Evolutionary conservation across 2,329 filamentous ascomycete species (phyloP).

Genomic region (Cladophialophora exuberans): DNA sequence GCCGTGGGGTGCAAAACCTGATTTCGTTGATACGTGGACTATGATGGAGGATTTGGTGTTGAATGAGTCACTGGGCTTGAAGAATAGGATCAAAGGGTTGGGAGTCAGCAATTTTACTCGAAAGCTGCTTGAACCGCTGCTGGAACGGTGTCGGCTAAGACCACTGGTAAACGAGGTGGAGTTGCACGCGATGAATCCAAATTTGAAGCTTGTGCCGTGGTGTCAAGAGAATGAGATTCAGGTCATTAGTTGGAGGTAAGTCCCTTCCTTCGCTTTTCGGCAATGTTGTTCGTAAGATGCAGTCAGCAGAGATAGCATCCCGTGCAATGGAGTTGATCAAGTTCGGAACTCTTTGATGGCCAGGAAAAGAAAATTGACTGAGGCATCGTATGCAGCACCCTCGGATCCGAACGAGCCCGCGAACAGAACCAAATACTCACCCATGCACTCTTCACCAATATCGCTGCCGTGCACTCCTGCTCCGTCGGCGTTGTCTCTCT

Average conservation of each 20-base stretch:
- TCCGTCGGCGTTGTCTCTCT: slow-evolving; percentile 40
- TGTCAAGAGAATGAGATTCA: slow-evolving; percentile 40
- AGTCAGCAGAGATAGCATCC: not conserved
- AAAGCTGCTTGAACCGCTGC: slow-evolving; percentile 37
- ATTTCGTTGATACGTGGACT: slow-evolving; percentile 36
- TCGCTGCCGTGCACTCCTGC: slow-evolving; percentile 33
- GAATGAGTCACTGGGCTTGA: slow-evolving; percentile 10
- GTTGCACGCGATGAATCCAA: slow-evolving; percentile 40
- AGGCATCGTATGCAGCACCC: not conserved
- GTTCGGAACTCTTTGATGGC: not conserved
- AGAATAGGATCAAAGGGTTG: slow-evolving; percentile 35
- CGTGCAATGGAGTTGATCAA: not conserved
- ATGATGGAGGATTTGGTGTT: slow-evolving; percentile 37
- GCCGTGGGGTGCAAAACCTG: slow-evolving; percentile 33
- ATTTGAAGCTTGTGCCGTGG: slow-evolving; percentile 38
- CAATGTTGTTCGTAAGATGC: not conserved
- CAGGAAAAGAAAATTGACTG: not conserved
- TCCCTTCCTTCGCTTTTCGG: not conserved
- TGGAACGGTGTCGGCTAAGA: slow-evolving; percentile 19
- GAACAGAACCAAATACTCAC: slow-evolving; percentile 12
- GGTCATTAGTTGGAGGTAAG: slow-evolving; percentile 37
- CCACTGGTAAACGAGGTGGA: slow-evolving; percentile 42
- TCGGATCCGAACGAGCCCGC: slow-evolving; percentile 9
- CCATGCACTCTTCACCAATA: slow-evolving; percentile 32
- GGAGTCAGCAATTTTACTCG: slow-evolving; percentile 42